Evolutionary conservation across 768 basidiomycete species (phyloP).

Genomic region (Hericium alpestre): DNA sequence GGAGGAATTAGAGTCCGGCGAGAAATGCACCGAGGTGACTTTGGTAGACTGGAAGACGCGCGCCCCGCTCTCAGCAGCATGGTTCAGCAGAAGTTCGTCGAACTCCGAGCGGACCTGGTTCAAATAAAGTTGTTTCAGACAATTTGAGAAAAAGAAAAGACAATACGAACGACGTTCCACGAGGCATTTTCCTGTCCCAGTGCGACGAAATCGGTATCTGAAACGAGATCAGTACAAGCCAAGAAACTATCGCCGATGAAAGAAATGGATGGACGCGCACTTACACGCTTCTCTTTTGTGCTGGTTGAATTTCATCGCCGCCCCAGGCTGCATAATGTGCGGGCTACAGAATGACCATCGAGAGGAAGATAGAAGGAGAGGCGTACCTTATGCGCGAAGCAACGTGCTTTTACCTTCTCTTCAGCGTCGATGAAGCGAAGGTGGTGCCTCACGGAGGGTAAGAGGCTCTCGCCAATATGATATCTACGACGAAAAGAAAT

Average conservation of each 20-base stretch:
- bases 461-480: slow-evolving; percentile 37
- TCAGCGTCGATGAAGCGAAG: slow-evolving; percentile 42
- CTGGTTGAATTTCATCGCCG: slow-evolving; percentile 48
- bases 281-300: slow-evolving; percentile 47
- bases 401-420: slow-evolving; percentile 29
- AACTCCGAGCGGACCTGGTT: slow-evolving; percentile 44
- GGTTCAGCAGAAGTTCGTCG: slow-evolving; percentile 46
- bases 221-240: background rate
- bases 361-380: background rate
- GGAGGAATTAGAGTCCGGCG: background rate
- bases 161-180: slow-evolving; percentile 45
- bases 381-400: slow-evolving; percentile 38
- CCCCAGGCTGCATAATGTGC: slow-evolving; percentile 36
- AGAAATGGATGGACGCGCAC: slow-evolving; percentile 15
- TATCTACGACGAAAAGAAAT: slow-evolving; percentile 21
- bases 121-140: background rate
- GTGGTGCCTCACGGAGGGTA: slow-evolving; percentile 42
- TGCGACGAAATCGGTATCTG: slow-evolving; percentile 51
- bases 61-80: slow-evolving; percentile 38
- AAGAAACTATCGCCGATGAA: background rate
- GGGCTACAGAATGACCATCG: background rate
- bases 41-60: slow-evolving; percentile 39
- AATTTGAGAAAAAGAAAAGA: background rate
- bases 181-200: slow-evolving; percentile 36
- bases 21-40: slow-evolving; percentile 8